Percentiles rank a stretch among this genome's conserved stretches.
Conservation (phyloP, 2,329 filamentous ascomycete genomes). For the Pestalotiopsis sp. region DNA sequence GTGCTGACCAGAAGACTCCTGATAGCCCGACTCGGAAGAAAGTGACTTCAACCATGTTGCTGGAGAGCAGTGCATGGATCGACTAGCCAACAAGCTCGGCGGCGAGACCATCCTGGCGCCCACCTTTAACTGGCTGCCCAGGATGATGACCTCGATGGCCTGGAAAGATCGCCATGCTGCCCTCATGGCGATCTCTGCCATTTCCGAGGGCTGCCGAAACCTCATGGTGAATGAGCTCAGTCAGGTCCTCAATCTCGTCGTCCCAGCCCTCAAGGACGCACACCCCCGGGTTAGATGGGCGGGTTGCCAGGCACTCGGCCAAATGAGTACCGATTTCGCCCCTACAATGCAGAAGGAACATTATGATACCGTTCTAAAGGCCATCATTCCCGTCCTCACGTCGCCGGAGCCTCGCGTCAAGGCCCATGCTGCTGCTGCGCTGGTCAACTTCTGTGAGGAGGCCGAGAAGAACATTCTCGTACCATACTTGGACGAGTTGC, state of each 20-base stretch:
- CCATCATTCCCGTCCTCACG: constrained; percentile 89
- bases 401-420: constrained; percentile 92
- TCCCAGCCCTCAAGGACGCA: constrained; percentile 85
- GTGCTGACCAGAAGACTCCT: constrained; percentile 29
- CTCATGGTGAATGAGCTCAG: constrained; percentile 94
- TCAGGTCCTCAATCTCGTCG: constrained; percentile 92
- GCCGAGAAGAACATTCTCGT: constrained; percentile 90
- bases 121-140: constrained; percentile 94
- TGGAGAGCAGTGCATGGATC: constrained; percentile 97
- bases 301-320: constrained; percentile 96
- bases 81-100: constrained; percentile 94
- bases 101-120: constrained; percentile 90
- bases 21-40: constrained; percentile 86
- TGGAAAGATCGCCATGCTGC: constrained; percentile 97
- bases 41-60: constrained; percentile 97
- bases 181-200: constrained; percentile 97
- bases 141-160: constrained; percentile 94
- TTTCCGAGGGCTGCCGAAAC: constrained; percentile 94
- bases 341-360: constrained; percentile 98
- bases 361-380: constrained; percentile 82
- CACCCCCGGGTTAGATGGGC: constrained; percentile 97
- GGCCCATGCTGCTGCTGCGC: constrained; percentile 93
- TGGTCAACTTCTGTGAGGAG: constrained; percentile 99
- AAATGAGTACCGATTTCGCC: constrained; percentile 99
- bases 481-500: constrained; percentile 87